Conservation (phyloP, 2,329 filamentous ascomycete genomes). For the Neocucurbitaria cava region DNA sequence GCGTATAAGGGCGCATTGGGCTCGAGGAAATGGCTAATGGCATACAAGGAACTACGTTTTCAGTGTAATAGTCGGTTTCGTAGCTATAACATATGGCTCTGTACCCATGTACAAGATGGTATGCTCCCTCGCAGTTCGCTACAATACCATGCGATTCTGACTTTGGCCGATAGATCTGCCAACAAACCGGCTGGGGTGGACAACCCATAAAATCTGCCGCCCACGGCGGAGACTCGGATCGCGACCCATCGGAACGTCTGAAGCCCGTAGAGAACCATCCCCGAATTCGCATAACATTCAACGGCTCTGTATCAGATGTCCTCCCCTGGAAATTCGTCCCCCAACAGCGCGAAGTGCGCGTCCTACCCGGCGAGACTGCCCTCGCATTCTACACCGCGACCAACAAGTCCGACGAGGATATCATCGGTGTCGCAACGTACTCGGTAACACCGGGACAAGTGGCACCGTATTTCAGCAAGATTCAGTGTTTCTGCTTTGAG, state of each 20-base stretch:
- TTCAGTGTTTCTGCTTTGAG: slow-evolving; percentile 99
- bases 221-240: slow-evolving; percentile 62
- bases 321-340: slow-evolving; percentile 97
- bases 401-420: slow-evolving; percentile 87
- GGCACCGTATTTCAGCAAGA: slow-evolving; percentile 98
- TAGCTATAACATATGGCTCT: slow-evolving; percentile 81
- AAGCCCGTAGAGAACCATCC: slow-evolving; percentile 80
- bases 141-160: slow-evolving; percentile 9
- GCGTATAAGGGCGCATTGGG: slow-evolving; percentile 24
- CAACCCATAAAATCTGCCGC: slow-evolving; percentile 84
- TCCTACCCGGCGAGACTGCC: slow-evolving; percentile 94
- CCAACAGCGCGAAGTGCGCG: slow-evolving; percentile 94
- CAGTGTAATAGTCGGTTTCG: slow-evolving; percentile 79
- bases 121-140: slow-evolving; percentile 16
- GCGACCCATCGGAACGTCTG: slow-evolving; percentile 77
- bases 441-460: slow-evolving; percentile 96
- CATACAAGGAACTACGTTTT: slow-evolving; percentile 71
- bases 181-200: slow-evolving; percentile 89
- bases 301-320: slow-evolving; percentile 91
- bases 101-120: slow-evolving; percentile 91
- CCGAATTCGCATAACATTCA: slow-evolving; percentile 94
- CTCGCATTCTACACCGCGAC: slow-evolving; percentile 97
- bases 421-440: slow-evolving; percentile 97
- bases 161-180: slow-evolving; percentile 68
- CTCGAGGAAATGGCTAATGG: slow-evolving; percentile 5